Conservation (phyloP, 2,329 filamentous ascomycete species). For the Colletotrichum destructivum region DNA sequence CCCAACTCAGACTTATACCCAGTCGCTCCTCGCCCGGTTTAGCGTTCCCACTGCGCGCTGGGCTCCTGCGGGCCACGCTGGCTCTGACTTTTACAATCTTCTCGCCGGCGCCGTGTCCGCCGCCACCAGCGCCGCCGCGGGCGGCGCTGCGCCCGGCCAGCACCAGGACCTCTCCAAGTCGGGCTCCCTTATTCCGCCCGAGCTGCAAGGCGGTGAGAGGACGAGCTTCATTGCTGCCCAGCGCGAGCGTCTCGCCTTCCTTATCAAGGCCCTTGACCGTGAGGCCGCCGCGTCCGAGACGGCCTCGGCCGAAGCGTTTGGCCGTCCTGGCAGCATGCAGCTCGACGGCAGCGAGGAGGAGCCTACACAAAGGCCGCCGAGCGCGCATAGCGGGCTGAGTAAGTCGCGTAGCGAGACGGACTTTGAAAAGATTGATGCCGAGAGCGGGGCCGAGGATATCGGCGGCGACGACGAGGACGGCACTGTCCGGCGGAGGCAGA, state of each 20-base stretch:
- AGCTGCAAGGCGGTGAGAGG: slow-evolving; percentile 76
- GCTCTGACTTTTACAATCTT: slow-evolving; percentile 81
- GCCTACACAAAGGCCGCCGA: slow-evolving; percentile 59
- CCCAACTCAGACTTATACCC: slow-evolving; percentile 76
- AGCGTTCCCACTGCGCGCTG: slow-evolving; percentile 81
- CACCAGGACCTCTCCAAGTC: slow-evolving; percentile 53
- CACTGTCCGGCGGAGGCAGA: slow-evolving; percentile 51
- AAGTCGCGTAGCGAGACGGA: slow-evolving; percentile 90
- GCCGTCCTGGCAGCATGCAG: slow-evolving; percentile 39
- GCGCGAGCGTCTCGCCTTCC: slow-evolving; percentile 80
- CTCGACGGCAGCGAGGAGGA: slow-evolving; percentile 41
- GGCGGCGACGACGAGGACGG: slow-evolving; percentile 56
- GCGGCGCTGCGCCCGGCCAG: slow-evolving; percentile 49
- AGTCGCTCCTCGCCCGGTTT: slow-evolving; percentile 87
- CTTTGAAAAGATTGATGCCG: slow-evolving; percentile 89
- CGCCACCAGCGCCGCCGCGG: slow-evolving; percentile 64
- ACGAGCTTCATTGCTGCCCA: slow-evolving; percentile 84
- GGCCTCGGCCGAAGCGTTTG: slow-evolving; percentile 48
- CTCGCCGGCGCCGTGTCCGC: slow-evolving; percentile 82
- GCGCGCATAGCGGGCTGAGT: slow-evolving; percentile 73
- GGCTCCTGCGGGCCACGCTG: slow-evolving; percentile 61
- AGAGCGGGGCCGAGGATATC: slow-evolving; percentile 70
- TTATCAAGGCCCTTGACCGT: slow-evolving; percentile 83
- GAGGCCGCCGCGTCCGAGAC: slow-evolving; percentile 77
- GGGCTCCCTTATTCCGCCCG: slow-evolving; percentile 75